These are phyloP conservation scores for Haberlea rhodopensis DNA, from an alignment of 257 asterid species.

Conservation along the genomic window DNA sequence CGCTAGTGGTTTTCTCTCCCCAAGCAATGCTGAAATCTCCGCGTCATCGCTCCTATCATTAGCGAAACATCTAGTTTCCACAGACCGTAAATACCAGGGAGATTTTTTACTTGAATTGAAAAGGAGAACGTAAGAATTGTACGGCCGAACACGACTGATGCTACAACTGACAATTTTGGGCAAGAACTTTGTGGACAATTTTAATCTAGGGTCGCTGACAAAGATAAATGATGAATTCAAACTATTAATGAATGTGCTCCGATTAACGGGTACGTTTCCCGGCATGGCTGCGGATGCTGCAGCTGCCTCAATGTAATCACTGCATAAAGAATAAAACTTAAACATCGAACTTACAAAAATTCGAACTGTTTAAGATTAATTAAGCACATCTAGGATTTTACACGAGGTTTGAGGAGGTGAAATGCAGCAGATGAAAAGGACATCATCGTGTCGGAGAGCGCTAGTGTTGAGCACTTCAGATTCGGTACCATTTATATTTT, in stretches of 20 bases:
- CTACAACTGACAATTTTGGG: conserved; percentile 28
- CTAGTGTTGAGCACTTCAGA: conserved; percentile 27
- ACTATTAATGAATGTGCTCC: conserved; percentile 25
- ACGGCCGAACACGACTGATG: conserved; percentile 29
- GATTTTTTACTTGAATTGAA: conserved; percentile 23
- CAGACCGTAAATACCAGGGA: conserved; percentile 18
- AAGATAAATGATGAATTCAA: conserved; percentile 32
- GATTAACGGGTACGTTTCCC: conserved; percentile 35
- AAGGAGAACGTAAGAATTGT: conserved; percentile 25
- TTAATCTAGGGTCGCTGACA: conserved; percentile 29
- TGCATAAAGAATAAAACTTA: conserved; percentile 3
- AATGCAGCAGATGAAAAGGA: conserved; percentile 40
- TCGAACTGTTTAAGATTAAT: not conserved
- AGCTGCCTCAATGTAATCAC: conserved; percentile 53
- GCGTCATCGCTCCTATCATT: conserved; percentile 21
- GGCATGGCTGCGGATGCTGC: conserved; percentile 33
- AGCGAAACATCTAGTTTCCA: conserved; percentile 25
- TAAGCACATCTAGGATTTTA: conserved; percentile 24
- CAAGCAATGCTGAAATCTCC: conserved; percentile 13
- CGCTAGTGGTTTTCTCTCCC: conserved; percentile 46
- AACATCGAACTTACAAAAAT: not conserved
- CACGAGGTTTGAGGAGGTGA: conserved; percentile 44
- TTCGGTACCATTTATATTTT: conserved; percentile 10
- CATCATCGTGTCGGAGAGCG: conserved; percentile 40
- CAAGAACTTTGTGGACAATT: conserved; percentile 32